Evolutionary conservation across 2,329 filamentous ascomycete genomes (phyloP), one percentile per base, ranked within the genome.

Genomic region (Plectosphaerella sp.): DNA sequence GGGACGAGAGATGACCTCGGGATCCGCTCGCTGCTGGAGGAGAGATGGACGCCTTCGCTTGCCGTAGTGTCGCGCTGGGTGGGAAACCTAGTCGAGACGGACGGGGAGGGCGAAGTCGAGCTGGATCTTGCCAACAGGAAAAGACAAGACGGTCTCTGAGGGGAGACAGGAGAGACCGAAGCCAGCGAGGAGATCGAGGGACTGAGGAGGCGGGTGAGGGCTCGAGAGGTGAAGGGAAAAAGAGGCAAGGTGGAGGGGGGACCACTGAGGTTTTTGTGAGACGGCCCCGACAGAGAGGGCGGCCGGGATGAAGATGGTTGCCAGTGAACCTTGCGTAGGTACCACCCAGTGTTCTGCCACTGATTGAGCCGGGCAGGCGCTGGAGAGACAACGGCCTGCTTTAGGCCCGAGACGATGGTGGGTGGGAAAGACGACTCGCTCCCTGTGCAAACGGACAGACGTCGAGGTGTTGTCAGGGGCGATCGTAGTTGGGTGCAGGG

Each of bases 401-500:
- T 25, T n/a, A 46, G 43, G 28, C 25, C 28, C n/a, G 15, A 14
- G 45, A 37, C 28, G 35, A 41, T 22, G 35, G 47, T 20, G 47
- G 36, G 47, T 50, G 49, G 16, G 49, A 46, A 50, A 25, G 49
- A 25, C 35, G 35, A 25, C 35, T 37, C 20, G 20, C 2, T 12
- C 8, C 37, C 15, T 39, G 37, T 39, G 37, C 15, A 12, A 9
- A 7, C 18, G 15, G 41, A 10, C 18, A 33, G 16, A 20, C 41
- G 41, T n/a, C 48, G 39, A 15, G 42, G 45, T 39, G 49, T 50
- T 50, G 49, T 50, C 49, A 50, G 49, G 48, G 49, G 49, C 49
- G 49, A 50, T 50, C 47, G 20, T 37, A 22, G 46, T 36, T 36
- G 22, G 45, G n/a, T 33, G 45, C 16, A 18, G 36, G 36, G 20